These are phyloP conservation scores for Thymus quinquecostatus DNA, from an alignment of 257 asterid species.

Conservation along the genomic window DNA sequence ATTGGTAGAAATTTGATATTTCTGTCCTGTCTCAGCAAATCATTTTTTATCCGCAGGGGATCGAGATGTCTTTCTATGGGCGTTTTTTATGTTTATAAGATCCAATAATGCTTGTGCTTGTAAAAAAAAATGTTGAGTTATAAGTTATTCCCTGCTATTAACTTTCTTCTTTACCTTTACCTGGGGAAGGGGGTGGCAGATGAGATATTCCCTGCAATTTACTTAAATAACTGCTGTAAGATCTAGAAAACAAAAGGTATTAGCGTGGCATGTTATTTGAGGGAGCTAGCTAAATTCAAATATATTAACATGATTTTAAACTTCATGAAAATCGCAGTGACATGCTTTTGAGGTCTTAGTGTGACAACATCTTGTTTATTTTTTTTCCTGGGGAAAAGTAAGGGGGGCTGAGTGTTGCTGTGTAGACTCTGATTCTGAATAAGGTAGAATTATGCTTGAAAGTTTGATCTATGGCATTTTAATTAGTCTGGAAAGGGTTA, in stretches of 20 bases:
- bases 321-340: not conserved
- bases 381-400: not conserved
- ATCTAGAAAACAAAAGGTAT: not conserved
- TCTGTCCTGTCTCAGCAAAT: too few relatives aligned
- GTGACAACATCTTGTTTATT: slow-evolving; percentile 8
- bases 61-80: too few relatives aligned
- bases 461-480: slow-evolving; percentile 1
- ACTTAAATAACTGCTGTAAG: slow-evolving; percentile 9
- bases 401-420: not conserved
- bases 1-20: not conserved
- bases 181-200: not conserved
- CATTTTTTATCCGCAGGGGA: too few relatives aligned
- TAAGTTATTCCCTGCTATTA: not conserved
- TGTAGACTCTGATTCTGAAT: not conserved
- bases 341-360: slow-evolving; percentile 7
- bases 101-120: not conserved
- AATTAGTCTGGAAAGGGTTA: slow-evolving; percentile 2
- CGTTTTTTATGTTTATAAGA: not conserved
- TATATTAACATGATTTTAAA: slow-evolving; percentile 6
- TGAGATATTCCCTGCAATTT: slow-evolving; percentile 3
- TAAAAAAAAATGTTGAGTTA: not conserved
- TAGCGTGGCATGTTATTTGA: too few relatives aligned
- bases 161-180: not conserved
- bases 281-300: not conserved
- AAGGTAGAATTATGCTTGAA: not conserved